A percentile compares a stretch with the other conserved stretches of the same genome.
Evolutionary conservation across 208 protist species (phyloP).

Genomic region (Wallacemonas sp.): DNA sequence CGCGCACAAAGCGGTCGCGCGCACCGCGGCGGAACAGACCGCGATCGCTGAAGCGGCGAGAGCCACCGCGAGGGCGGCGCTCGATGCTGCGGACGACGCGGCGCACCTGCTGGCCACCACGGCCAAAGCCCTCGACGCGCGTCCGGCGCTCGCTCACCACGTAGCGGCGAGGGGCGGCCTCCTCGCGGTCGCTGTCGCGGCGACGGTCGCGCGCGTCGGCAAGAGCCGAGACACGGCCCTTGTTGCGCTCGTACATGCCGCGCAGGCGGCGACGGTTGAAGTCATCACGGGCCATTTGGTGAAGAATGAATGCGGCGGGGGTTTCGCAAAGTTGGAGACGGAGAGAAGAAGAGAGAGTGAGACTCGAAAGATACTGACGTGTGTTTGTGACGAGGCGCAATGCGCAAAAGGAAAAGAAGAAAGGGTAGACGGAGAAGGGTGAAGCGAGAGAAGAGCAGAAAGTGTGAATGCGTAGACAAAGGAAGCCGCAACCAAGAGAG

Average conservation of each 20-base stretch:
- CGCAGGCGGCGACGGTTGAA: slow-evolving; percentile 78
- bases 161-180: slow-evolving; percentile 73
- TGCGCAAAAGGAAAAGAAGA: neutral
- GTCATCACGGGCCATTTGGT: slow-evolving; percentile 69
- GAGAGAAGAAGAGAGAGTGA: slow-evolving; percentile 15
- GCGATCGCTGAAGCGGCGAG: slow-evolving; percentile 62
- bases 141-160: slow-evolving; percentile 76
- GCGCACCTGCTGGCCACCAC: slow-evolving; percentile 66
- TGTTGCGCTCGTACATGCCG: slow-evolving; percentile 82
- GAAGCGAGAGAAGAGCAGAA: no score
- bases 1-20: slow-evolving; percentile 78
- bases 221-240: slow-evolving; percentile 63
- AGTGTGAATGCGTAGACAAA: no score
- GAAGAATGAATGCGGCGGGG: no score
- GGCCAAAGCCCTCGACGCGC: slow-evolving; percentile 82
- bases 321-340: no score
- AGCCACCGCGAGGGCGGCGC: slow-evolving; percentile 15
- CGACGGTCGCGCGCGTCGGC: slow-evolving; percentile 76
- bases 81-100: slow-evolving; percentile 35
- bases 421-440: no score
- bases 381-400: no score
- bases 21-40: slow-evolving; percentile 60
- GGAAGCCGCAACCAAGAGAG: no score
- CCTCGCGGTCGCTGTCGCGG: slow-evolving; percentile 38
- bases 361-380: neutral